Base-by-base conservation (phyloP, 257 asterid species). In the Solanum tacnaense region DNA sequence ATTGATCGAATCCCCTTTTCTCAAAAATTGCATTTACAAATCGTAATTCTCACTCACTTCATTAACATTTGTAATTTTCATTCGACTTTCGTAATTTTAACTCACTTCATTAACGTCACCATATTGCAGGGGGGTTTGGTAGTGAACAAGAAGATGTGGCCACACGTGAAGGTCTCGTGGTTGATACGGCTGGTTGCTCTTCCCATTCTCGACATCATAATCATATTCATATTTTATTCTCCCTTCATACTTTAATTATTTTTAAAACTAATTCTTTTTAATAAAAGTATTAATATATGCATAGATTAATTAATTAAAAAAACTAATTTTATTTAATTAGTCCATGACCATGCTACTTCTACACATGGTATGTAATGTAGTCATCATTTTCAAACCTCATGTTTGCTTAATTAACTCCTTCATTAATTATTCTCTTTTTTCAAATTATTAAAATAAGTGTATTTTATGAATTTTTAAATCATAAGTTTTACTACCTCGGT, bases 141-240 rank as follows among this genome's bases (percentile, higher is more conserved):
- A 71, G 49, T 58, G 86, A 90, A 89, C 93, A 92, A 88, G 88
- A 92, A 89, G 89, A 88, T 88, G 86, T 81, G 91, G 92, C 65
- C 92, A 58, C 98, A 95, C 96, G 98, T 94, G 98, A 94, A 92
- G 83, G 70, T 90, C 92, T 88, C 94, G 89, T 93, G 96, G 86
- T 72, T 87, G 71, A 62, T 87, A 87, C 49, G 44, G 85, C 46
- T 82, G 29, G 7, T 13, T 89, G 91, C 88, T 56, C 90, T 41
- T 83, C 32, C 46, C 82, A 74, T 88, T 88, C 86, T 89, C 88
- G 89, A 88, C 91, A 90, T 38, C 52, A 67, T 65, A 44, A 49
- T 75, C 88, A 58, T 89, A 44, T 39, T 8, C 73, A 62, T 44
- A 60, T 85, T 68, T 67, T 85, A 67, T 18, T 9, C 41, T 38